These are phyloP conservation scores for Hypoxylon rubiginosum DNA, from an alignment of 2,329 filamentous ascomycete species.

Conservation along the genomic window DNA sequence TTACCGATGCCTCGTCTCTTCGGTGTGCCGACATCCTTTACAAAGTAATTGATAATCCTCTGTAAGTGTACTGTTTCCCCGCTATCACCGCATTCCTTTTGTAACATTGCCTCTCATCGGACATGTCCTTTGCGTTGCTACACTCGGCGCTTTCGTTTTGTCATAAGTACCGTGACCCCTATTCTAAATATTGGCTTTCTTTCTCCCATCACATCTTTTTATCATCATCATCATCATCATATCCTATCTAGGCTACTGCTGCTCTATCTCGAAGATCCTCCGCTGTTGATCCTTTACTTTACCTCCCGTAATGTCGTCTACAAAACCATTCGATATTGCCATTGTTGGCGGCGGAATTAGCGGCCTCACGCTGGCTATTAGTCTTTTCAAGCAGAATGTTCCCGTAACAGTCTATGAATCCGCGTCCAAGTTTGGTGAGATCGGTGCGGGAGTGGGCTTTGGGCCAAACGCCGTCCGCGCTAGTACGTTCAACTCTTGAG, in stretches of 20 bases:
- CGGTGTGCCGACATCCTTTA: conserved; percentile 8
- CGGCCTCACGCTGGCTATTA: conserved; percentile 54
- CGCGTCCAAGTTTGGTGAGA: conserved; percentile 52
- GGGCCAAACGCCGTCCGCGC: conserved; percentile 53
- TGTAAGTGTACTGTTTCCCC: conserved; percentile 14
- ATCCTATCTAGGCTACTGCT: neutral
- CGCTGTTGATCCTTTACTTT: neutral
- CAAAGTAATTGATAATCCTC: conserved; percentile 20
- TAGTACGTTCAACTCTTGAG: conserved; percentile 13
- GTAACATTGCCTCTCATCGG: neutral
- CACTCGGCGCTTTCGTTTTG: neutral
- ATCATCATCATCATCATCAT: neutral
- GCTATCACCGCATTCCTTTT: neutral
- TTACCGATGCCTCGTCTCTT: neutral
- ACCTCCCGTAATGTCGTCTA: conserved; percentile 10
- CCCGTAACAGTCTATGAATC: conserved; percentile 55
- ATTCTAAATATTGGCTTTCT: neutral
- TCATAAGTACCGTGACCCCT: conserved; percentile 5
- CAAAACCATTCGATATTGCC: conserved; percentile 52
- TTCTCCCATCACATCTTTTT: neutral
- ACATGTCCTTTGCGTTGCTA: neutral
- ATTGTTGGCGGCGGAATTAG: conserved; percentile 59
- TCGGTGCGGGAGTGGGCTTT: conserved; percentile 56
- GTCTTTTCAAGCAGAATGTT: conserved; percentile 50
- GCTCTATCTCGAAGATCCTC: neutral